phyloP scores from a whole-genome alignment of 371 early-diverging fungal species.

The Conidiobolus incongruus region DNA sequence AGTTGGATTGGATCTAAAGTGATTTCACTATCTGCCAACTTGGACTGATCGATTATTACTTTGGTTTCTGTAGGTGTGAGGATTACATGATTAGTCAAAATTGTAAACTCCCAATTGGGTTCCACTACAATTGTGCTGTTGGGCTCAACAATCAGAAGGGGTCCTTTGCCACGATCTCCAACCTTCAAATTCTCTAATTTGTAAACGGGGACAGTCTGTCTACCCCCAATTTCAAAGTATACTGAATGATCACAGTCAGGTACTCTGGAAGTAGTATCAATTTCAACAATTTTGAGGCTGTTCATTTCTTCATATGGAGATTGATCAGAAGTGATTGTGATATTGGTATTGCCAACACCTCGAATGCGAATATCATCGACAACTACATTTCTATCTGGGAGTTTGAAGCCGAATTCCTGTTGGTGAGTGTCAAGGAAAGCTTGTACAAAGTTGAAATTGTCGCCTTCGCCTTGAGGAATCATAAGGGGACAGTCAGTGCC shows the following conservation, averaged over 20 bases:
- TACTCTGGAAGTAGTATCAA: constrained; percentile 4
- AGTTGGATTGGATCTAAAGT: constrained; percentile 61
- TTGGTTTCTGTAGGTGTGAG: constrained; percentile 15
- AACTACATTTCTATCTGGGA: constrained; percentile 52
- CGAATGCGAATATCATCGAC: constrained; percentile 87
- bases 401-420: constrained; percentile 80
- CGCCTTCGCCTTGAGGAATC: constrained; percentile 44
- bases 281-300: constrained; percentile 8
- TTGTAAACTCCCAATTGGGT: constrained; percentile 44
- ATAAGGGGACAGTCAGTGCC: constrained; percentile 89
- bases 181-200: constrained; percentile 26
- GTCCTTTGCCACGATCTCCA: constrained; percentile 54
- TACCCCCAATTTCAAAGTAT: constrained; percentile 60
- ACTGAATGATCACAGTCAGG: constrained; percentile 21
- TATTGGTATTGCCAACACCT: constrained; percentile 40
- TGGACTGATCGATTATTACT: neutral
- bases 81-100: constrained; percentile 58
- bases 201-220: constrained; percentile 49
- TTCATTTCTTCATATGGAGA: constrained; percentile 17
- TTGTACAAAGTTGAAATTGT: constrained; percentile 27
- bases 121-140: constrained; percentile 76
- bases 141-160: constrained; percentile 69
- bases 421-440: constrained; percentile 44
- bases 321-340: neutral
- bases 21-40: constrained; percentile 3